phyloP scores from a whole-genome alignment of 148 eudicot species.

The Persicaria maculosa region DNA sequence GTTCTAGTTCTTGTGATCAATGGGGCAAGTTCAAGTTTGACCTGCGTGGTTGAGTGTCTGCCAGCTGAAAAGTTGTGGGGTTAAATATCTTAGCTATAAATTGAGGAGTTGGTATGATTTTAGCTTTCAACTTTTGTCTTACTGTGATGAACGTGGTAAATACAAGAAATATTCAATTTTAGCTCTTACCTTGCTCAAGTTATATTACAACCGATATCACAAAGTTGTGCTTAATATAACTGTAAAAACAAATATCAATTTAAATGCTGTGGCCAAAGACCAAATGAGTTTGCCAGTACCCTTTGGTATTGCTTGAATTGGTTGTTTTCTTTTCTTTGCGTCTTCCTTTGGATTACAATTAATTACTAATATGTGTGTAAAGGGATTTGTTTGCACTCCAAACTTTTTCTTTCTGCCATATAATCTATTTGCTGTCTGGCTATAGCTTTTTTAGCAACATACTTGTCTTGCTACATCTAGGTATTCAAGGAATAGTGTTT shows the following conservation, averaged over 20 bases:
- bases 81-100: neutral
- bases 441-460: too few relatives aligned
- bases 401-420: neutral
- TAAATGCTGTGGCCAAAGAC: neutral
- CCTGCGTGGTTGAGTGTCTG: neutral
- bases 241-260: neutral
- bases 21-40: neutral
- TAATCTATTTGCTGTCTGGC: neutral
- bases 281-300: neutral
- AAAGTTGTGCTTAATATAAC: neutral
- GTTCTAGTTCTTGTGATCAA: neutral
- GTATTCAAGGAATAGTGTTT: neutral
- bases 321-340: neutral
- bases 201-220: too few relatives aligned
- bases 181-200: neutral
- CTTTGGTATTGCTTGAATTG: neutral
- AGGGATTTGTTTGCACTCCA: neutral
- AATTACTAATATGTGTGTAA: neutral
- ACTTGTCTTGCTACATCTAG: neutral
- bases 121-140: neutral
- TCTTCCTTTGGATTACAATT: neutral
- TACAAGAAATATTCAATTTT: neutral
- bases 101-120: neutral
- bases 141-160: neutral
- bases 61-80: neutral